Evolutionary conservation across 495 filamentous ascomycete genomes (phyloP).

Genomic region (Cercophora scortea): DNA sequence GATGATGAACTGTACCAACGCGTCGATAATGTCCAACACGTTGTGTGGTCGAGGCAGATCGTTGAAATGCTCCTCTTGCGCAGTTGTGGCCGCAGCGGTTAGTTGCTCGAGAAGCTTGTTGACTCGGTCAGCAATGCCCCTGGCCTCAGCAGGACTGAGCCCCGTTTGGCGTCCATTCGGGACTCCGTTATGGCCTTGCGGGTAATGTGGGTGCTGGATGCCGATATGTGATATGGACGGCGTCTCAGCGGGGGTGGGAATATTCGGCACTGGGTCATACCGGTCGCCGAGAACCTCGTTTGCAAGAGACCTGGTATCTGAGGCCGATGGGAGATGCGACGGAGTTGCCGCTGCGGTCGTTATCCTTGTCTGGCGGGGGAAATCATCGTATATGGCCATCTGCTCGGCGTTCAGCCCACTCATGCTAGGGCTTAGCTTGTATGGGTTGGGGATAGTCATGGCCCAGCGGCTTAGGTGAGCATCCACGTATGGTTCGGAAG

Average conservation of each 20-base stretch:
- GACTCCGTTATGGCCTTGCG: constrained; percentile 43
- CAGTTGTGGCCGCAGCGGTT: constrained; percentile 52
- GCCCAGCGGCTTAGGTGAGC: constrained; percentile 75
- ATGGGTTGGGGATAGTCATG: constrained; percentile 82
- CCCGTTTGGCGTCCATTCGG: constrained; percentile 46
- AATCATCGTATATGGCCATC: constrained; percentile 92
- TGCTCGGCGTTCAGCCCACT: constrained; percentile 81
- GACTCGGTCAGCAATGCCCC: constrained; percentile 54
- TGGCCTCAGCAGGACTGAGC: constrained; percentile 57
- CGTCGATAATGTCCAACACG: constrained; percentile 57
- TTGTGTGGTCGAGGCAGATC: constrained; percentile 59
- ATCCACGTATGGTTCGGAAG: constrained; percentile 77
- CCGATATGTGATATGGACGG: constrained; percentile 65
- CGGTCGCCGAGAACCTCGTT: constrained; percentile 78
- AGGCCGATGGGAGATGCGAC: constrained; percentile 38
- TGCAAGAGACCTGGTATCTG: constrained; percentile 44
- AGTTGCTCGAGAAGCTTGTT: constrained; percentile 65
- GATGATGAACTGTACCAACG: constrained; percentile 44
- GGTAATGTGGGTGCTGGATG: constrained; percentile 55
- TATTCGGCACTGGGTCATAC: constrained; percentile 65
- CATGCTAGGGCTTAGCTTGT: constrained; percentile 57
- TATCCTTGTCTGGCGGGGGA: constrained; percentile 70
- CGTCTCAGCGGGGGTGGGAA: constrained; percentile 74
- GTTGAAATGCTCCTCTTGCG: constrained; percentile 60
- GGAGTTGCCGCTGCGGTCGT: constrained; percentile 26